Percentiles rank a stretch among this genome's conserved stretches.
Evolutionary conservation across 2,329 filamentous ascomycete genomes (phyloP).

Genomic region (Claviceps pazoutovae): DNA sequence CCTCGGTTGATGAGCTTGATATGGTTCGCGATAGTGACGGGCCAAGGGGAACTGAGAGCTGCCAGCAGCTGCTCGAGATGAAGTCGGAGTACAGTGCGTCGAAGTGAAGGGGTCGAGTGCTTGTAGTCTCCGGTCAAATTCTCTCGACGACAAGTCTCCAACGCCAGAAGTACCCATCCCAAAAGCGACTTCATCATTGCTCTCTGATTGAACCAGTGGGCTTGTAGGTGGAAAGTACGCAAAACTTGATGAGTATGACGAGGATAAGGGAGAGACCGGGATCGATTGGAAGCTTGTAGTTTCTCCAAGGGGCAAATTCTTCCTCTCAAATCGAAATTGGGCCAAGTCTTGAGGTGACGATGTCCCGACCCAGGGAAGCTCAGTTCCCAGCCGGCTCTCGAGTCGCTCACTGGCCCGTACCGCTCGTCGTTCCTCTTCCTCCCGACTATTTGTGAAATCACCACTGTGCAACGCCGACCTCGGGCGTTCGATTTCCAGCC

Average conservation of each 20-base stretch:
- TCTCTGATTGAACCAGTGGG: slow-evolving; percentile 77
- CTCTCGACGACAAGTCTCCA: slow-evolving; percentile 31
- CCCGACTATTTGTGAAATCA: slow-evolving; percentile 40
- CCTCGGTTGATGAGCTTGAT: slow-evolving; percentile 66
- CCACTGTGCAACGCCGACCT: slow-evolving; percentile 60
- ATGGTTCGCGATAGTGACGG: slow-evolving; percentile 53
- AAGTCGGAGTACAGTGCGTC: slow-evolving; percentile 28
- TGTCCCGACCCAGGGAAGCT: slow-evolving; percentile 34
- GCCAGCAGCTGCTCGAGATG: slow-evolving; percentile 16
- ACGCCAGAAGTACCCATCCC: slow-evolving; percentile 38
- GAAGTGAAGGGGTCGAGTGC: slow-evolving; percentile 53
- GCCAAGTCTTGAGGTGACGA: slow-evolving; percentile 41
- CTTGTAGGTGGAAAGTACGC: slow-evolving; percentile 81
- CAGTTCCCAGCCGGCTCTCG: background rate
- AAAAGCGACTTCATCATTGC: slow-evolving; percentile 58
- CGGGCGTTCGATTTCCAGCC: slow-evolving; percentile 63
- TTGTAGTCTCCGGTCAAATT: slow-evolving; percentile 43
- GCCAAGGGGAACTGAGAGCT: slow-evolving; percentile 18
- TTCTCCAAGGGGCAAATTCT: slow-evolving; percentile 17
- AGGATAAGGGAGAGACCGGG: slow-evolving; percentile 48
- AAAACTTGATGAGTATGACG: slow-evolving; percentile 66
- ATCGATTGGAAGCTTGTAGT: slow-evolving; percentile 25
- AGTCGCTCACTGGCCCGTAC: background rate
- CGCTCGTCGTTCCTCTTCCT: slow-evolving; percentile 7
- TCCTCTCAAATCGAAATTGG: slow-evolving; percentile 29